Evolutionary conservation across 345 rosid species (phyloP), one percentile per base, ranked within the genome.

Genomic region (Iberis pinnata): DNA sequence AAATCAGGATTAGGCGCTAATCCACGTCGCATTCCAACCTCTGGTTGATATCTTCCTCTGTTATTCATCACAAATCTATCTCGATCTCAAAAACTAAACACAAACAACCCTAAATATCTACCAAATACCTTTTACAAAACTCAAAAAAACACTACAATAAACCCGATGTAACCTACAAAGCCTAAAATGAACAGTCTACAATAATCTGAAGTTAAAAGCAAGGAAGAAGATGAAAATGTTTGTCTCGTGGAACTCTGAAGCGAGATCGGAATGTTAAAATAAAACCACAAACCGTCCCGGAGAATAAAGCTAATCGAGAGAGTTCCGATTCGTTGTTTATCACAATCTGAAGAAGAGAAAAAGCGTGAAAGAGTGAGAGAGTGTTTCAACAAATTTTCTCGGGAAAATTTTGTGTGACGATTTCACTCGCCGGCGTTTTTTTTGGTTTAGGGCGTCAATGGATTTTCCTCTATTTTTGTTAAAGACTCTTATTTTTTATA

Each of bases 31-130:
- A 53, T 63, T 14, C 87, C 85, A 40, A 78, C 74, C 24, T 79
- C 95, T 18, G 90, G 88, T 9, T 79, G 89, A 77, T 86, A 83
- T 52, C 92, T 76, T 55, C 80, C 89, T 81, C 96, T 80, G 72
- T 43, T 61, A 67, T 81, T 82, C 92, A 82, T 87, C 78, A 41
- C 75, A 60, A 46, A 31, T 31, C 29, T 68, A 69, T 54, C 51
- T 32, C 70, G 60, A 65, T 63, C 38, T 47, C 47, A 14, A 47
- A 60, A 32, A 20, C 37, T 27, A 31, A 12, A 29, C 6, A 24
- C 55, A 53, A 6, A 40, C 55, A 64, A 53, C 56, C 75, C 76
- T 69, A 64, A 74, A 58, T 53, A 58, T 53, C 75, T 38, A 61
- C 16, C 31, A 12, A 7, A 9, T 19, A 18, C 48, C n/a, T n/a